phyloP scores from a whole-genome alignment of 192 early-diverging fungal genomes.

The Blastocladiella britannica region DNA sequence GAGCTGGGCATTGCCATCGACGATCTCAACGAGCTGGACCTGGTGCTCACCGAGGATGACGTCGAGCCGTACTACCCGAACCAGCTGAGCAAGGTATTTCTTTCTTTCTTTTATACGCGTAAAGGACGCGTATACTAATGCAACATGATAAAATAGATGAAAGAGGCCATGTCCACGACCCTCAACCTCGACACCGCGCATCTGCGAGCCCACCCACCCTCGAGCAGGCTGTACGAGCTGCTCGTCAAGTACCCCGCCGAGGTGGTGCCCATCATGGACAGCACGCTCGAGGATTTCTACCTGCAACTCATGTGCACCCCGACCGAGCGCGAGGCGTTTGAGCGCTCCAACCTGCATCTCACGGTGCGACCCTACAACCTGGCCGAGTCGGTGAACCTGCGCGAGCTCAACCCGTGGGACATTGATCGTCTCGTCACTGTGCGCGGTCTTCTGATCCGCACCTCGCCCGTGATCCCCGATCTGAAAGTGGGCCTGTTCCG shows the following conservation, averaged over 20 bases:
- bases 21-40: constrained; percentile 17
- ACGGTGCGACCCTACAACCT: constrained; percentile 71
- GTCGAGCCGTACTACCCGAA: constrained; percentile 58
- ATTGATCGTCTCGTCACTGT: constrained; percentile 91
- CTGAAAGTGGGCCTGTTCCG: constrained; percentile 83
- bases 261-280: constrained; percentile 83
- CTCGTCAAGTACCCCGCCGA: constrained; percentile 86
- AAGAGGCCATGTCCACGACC: constrained; percentile 33
- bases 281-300: constrained; percentile 46
- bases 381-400: constrained; percentile 54
- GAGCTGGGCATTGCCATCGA: constrained; percentile 6
- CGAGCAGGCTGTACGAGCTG: constrained; percentile 58
- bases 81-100: constrained; percentile 14
- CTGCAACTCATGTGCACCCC: constrained; percentile 33
- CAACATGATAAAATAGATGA: constrained; percentile 30
- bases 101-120: background rate
- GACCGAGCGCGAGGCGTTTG: constrained; percentile 33
- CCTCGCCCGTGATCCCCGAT: constrained; percentile 83
- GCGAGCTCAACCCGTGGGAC: constrained; percentile 87
- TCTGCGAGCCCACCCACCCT: constrained; percentile 39
- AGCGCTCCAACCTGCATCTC: constrained; percentile 8
- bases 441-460: constrained; percentile 80
- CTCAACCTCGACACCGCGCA: constrained; percentile 84
- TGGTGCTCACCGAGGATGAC: constrained; percentile 16
- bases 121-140: background rate